Evolutionary conservation across 257 asterid species (phyloP).

Genomic region (Paulownia fortunei): DNA sequence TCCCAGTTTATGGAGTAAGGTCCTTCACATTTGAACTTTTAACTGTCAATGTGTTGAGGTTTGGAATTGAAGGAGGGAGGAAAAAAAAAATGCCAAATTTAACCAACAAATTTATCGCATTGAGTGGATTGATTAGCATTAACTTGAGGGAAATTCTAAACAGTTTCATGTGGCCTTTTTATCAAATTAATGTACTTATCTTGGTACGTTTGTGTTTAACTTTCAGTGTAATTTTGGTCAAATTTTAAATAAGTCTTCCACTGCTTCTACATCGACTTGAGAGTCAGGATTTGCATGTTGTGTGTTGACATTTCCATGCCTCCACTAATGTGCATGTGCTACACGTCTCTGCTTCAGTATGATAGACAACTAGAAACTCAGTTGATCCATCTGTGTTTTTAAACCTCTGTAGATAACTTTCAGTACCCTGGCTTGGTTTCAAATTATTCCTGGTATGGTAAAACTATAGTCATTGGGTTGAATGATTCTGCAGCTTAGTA

Average conservation of each 20-base stretch:
- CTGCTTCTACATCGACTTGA: background rate
- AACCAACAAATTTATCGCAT: background rate
- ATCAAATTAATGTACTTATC: background rate
- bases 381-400: background rate
- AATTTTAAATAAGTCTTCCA: background rate
- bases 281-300: background rate
- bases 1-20: background rate
- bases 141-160: background rate
- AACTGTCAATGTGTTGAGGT: background rate
- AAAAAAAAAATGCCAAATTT: background rate
- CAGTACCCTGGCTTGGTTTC: background rate
- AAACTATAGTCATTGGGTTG: background rate
- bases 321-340: slow-evolving; percentile 8
- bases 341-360: background rate
- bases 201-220: background rate
- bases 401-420: background rate
- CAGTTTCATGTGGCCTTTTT: background rate
- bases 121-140: background rate
- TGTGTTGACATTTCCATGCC: background rate
- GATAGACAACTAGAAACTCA: background rate
- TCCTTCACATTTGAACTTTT: background rate
- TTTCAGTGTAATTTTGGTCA: background rate
- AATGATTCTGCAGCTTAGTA: slow-evolving; percentile 13
- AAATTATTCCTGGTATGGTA: background rate
- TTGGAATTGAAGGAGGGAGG: background rate